Evolutionary conservation across 768 basidiomycete genomes (phyloP).

Genomic region (Suillus subaureus): DNA sequence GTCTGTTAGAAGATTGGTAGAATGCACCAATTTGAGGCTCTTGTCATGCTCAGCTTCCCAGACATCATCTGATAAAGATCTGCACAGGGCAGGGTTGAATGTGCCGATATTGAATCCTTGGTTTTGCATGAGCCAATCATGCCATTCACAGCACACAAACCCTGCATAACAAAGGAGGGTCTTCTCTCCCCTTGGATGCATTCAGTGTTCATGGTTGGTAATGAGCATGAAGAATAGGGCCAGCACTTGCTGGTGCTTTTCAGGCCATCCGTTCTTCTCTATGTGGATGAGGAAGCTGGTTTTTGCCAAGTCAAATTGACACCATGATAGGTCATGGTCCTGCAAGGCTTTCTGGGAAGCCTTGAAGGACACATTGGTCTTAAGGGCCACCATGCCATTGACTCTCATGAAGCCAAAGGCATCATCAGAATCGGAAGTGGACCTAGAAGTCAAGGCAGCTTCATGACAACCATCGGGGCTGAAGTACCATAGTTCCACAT

Average conservation of each 20-base stretch:
- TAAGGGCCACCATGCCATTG: too few relatives aligned
- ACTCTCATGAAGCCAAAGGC: too few relatives aligned
- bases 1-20: too few relatives aligned
- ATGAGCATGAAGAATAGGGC: slow-evolving; percentile 4
- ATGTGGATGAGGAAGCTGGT: slow-evolving; percentile 9
- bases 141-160: slow-evolving; percentile 3
- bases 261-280: neutral
- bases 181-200: neutral
- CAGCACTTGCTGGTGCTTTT: neutral
- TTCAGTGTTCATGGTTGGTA: neutral
- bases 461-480: too few relatives aligned
- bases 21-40: too few relatives aligned
- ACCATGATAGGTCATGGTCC: slow-evolving; percentile 24
- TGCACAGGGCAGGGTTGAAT: neutral
- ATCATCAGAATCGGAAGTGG: too few relatives aligned
- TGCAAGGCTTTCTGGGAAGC: neutral
- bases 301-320: slow-evolving; percentile 22
- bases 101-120: slow-evolving; percentile 5
- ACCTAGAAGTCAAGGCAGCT: too few relatives aligned
- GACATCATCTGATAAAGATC: too few relatives aligned
- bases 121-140: neutral
- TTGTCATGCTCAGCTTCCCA: too few relatives aligned
- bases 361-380: too few relatives aligned
- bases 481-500: too few relatives aligned
- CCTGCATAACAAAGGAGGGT: neutral